Conservation (phyloP, 2,329 filamentous ascomycete species). For the Aschersonia sp. region DNA sequence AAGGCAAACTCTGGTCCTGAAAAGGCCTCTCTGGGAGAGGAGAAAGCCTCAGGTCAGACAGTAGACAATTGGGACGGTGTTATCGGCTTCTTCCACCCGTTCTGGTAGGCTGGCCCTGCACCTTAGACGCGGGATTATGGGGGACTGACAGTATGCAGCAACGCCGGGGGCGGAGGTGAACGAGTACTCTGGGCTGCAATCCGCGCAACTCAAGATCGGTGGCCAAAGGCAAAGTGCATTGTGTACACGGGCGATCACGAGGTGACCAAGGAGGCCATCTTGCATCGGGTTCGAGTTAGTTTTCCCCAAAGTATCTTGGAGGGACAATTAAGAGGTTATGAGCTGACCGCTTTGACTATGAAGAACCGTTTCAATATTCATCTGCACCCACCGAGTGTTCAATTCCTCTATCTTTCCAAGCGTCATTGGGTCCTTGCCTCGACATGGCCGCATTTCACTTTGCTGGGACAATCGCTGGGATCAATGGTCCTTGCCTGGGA, state of each 20-base stretch:
- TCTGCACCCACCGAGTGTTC: constrained; percentile 66
- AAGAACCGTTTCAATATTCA: constrained; percentile 84
- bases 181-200: constrained; percentile 94
- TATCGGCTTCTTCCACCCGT: constrained; percentile 94
- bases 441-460: constrained; percentile 83
- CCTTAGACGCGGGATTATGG: neutral
- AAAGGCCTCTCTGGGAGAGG: constrained; percentile 41
- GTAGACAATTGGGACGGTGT: constrained; percentile 62
- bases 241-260: constrained; percentile 96
- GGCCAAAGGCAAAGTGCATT: constrained; percentile 76
- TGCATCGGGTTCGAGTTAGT: constrained; percentile 58
- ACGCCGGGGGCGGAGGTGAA: constrained; percentile 91
- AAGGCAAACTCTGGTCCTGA: constrained; percentile 19
- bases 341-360: neutral
- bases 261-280: constrained; percentile 63
- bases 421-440: constrained; percentile 73
- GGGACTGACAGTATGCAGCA: constrained; percentile 34
- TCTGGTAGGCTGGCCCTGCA: constrained; percentile 48
- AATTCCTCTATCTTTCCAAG: constrained; percentile 83
- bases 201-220: constrained; percentile 73
- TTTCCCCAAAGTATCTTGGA: neutral
- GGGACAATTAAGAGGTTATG: neutral
- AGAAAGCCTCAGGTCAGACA: constrained; percentile 42
- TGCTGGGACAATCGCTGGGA: constrained; percentile 85
- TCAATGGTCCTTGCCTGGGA: constrained; percentile 82